Evolutionary conservation across 2,329 filamentous ascomycete genomes (phyloP).

Genomic region (Podosphaera aphanis): DNA sequence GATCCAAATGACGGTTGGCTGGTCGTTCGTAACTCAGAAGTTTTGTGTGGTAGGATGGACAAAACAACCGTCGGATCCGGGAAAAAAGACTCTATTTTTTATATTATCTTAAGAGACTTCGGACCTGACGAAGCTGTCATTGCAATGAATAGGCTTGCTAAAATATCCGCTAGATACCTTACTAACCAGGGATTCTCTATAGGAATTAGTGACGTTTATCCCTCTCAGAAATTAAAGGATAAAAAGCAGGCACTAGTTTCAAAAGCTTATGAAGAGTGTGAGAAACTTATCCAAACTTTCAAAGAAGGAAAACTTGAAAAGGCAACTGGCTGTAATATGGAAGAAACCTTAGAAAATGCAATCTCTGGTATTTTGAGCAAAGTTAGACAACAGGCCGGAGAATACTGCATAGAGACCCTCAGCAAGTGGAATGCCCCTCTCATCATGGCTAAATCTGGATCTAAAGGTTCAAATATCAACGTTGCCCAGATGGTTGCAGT

Average conservation of each 20-base stretch:
- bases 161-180: constrained; percentile 68
- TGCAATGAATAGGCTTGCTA: constrained; percentile 85
- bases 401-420: constrained; percentile 71
- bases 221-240: constrained; percentile 42
- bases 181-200: constrained; percentile 90
- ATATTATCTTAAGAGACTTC: constrained; percentile 85
- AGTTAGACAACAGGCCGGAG: constrained; percentile 75
- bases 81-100: constrained; percentile 96
- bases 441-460: constrained; percentile 92
- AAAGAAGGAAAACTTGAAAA: constrained; percentile 64
- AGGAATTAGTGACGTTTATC: constrained; percentile 83
- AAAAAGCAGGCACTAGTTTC: constrained; percentile 58
- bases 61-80: constrained; percentile 92
- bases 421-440: constrained; percentile 81
- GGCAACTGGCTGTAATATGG: constrained; percentile 70
- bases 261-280: constrained; percentile 56
- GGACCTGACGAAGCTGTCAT: constrained; percentile 70
- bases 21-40: constrained; percentile 82
- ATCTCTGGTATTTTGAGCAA: constrained; percentile 82
- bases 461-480: constrained; percentile 93
- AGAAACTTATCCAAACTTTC: constrained; percentile 61
- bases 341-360: constrained; percentile 72
- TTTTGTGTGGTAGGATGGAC: constrained; percentile 96
- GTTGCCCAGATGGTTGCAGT: constrained; percentile 97
- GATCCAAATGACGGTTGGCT: constrained; percentile 77